Percentiles rank a stretch among this genome's conserved stretches.
phyloP scores from a whole-genome alignment of 2,329 filamentous ascomycete genomes.

The Colletotrichum viniferum region DNA sequence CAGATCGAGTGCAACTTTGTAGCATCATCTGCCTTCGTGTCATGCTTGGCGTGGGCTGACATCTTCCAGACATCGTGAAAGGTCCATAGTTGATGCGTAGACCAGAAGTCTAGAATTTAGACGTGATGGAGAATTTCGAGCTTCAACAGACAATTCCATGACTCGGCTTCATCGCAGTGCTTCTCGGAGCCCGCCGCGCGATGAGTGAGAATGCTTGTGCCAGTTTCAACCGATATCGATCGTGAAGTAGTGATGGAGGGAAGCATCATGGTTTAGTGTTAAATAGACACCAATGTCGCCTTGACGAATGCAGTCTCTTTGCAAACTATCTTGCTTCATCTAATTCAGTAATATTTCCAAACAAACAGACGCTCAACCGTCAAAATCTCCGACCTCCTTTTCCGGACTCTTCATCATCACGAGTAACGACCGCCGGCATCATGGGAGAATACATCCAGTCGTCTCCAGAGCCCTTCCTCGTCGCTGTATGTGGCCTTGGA shows the following conservation, averaged over 20 bases:
- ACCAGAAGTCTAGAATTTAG: not conserved
- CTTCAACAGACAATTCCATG: not conserved
- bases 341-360: not conserved
- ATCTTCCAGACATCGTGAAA: not conserved
- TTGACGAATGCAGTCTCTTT: not conserved
- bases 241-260: not conserved
- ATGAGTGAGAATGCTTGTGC: fast-evolving
- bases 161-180: not conserved
- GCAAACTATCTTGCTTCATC: not conserved
- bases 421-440: not conserved
- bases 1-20: not conserved
- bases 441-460: not conserved
- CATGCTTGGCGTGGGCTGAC: not conserved
- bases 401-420: not conserved
- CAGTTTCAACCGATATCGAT: not conserved
- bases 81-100: not conserved
- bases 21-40: not conserved
- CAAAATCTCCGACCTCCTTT: not conserved
- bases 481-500: not conserved
- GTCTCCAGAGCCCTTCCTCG: not conserved
- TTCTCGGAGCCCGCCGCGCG: not conserved
- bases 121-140: not conserved
- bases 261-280: fast-evolving
- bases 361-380: not conserved
- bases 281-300: not conserved